Evolutionary conservation across 164 flowering plant genomes (phyloP).

Genomic region (Cinnamomum micranthum): DNA sequence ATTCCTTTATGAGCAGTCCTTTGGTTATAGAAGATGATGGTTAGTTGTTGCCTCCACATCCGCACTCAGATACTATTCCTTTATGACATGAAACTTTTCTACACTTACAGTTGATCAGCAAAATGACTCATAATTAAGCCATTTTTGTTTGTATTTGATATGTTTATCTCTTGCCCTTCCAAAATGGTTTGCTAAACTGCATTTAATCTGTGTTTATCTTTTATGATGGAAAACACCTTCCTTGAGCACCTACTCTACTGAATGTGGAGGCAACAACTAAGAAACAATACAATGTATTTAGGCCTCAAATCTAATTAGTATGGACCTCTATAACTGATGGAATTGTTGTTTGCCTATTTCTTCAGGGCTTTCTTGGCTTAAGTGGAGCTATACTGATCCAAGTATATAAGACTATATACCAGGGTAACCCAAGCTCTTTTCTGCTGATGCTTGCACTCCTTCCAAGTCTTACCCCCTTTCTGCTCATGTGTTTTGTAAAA

Average conservation of each 20-base stretch:
- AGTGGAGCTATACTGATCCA: constrained; percentile 90
- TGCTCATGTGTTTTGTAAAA: constrained; percentile 65
- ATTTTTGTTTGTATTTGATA: not conserved
- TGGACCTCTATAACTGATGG: not conserved
- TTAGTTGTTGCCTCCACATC: not conserved
- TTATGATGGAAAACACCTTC: not conserved
- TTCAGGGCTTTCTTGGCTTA: constrained; percentile 88
- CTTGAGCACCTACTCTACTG: too few relatives aligned
- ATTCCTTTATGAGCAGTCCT: not conserved
- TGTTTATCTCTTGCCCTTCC: not conserved
- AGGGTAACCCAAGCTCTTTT: constrained; percentile 53
- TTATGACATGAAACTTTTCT: not conserved
- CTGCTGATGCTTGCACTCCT: constrained; percentile 71
- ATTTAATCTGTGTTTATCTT: not conserved
- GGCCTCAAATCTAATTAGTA: not conserved
- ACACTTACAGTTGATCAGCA: not conserved
- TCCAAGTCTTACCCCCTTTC: constrained; percentile 49
- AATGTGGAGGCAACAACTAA: not conserved
- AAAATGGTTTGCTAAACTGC: not conserved
- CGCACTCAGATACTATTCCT: not conserved
- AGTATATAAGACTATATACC: constrained; percentile 49
- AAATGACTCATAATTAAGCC: not conserved
- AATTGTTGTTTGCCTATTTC: constrained; percentile 8
- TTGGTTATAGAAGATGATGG: not conserved
- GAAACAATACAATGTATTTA: too few relatives aligned